Evolutionary conservation across 768 basidiomycete species (phyloP).

Genomic region (Boletus rubroflammeus): DNA sequence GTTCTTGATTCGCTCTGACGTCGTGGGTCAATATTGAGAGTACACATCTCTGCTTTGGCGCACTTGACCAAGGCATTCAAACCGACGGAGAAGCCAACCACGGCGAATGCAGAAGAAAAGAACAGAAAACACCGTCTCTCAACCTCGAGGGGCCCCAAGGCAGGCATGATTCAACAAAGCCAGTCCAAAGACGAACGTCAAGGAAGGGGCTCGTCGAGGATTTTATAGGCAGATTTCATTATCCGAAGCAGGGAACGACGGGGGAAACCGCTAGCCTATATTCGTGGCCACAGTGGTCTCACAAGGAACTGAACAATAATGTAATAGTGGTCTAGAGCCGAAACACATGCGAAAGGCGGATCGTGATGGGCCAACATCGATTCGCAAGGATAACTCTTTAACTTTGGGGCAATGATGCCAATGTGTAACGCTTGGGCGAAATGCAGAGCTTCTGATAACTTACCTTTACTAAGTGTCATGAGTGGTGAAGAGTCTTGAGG

Average conservation of each 20-base stretch:
- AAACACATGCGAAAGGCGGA: neutral
- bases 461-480: neutral
- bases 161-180: constrained; percentile 2
- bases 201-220: neutral
- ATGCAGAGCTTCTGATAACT: neutral
- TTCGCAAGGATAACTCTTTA: neutral
- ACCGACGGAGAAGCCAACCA: constrained; percentile 18
- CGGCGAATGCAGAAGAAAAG: constrained; percentile 32
- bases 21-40: neutral
- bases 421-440: neutral
- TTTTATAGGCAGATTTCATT: constrained; percentile 5
- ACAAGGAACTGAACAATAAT: neutral
- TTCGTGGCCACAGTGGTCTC: neutral
- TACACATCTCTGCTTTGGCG: neutral
- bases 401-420: neutral
- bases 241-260: neutral
- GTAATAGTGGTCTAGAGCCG: neutral
- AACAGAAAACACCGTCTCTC: constrained; percentile 23
- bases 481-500: neutral
- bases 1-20: constrained; percentile 13
- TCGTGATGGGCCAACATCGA: neutral
- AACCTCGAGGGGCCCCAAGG: neutral
- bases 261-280: neutral
- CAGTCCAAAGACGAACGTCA: neutral
- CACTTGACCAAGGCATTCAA: constrained; percentile 23